Percentiles rank a stretch among this genome's conserved stretches.
These are phyloP conservation scores for Talaromyces sp. DNA, from an alignment of 2,329 filamentous ascomycete species.

Conservation along the genomic window DNA sequence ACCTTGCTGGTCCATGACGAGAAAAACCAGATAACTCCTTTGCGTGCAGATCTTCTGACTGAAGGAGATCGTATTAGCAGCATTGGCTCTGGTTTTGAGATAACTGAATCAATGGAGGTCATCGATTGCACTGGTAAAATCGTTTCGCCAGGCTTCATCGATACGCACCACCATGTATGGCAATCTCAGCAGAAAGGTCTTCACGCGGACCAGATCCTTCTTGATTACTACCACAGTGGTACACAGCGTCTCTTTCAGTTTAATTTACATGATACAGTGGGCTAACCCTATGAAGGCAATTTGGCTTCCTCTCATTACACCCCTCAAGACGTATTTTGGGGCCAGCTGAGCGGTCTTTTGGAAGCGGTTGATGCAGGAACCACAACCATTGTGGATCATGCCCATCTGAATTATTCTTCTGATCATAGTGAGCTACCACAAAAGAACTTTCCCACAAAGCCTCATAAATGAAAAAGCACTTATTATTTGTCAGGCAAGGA, in stretches of 20 bases:
- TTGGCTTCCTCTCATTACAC: conserved; percentile 2
- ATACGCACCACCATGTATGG: conserved; percentile 8
- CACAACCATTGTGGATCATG: conserved; percentile 6
- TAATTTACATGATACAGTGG: not conserved
- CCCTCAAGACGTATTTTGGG: conserved; percentile 5
- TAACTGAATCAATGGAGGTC: not conserved
- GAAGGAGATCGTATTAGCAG: not conserved
- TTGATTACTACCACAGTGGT: not conserved
- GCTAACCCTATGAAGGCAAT: not conserved
- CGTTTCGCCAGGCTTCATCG: conserved; percentile 5
- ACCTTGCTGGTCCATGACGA: not conserved
- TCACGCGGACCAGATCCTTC: not conserved
- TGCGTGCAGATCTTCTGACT: not conserved
- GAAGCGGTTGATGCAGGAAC: not conserved
- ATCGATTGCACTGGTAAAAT: conserved; percentile 4
- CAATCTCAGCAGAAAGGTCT: conserved; percentile 1
- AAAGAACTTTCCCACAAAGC: not conserved
- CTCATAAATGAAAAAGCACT: not conserved
- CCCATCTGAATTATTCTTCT: conserved; percentile 4
- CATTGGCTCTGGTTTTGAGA: not conserved
- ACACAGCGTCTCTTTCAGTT: not conserved
- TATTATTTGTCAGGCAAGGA: not conserved
- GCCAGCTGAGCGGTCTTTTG: conserved; percentile 3
- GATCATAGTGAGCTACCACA: not conserved
- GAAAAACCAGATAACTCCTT: not conserved